Evolutionary conservation across 371 early-diverging fungal genomes (phyloP).

Genomic region (Synchytrium microbalum): DNA sequence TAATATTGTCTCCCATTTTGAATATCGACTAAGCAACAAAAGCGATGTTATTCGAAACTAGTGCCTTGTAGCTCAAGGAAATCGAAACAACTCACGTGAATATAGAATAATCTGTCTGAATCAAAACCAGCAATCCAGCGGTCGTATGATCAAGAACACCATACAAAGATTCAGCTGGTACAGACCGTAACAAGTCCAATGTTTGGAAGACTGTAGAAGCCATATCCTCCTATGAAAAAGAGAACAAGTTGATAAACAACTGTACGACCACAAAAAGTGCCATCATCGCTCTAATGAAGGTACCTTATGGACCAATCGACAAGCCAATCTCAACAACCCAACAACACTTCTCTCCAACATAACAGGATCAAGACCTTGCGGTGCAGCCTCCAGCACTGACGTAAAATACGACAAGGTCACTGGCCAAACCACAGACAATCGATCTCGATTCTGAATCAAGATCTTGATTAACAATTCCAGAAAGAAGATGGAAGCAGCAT

Average conservation of each 20-base stretch:
- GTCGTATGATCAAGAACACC: conserved; percentile 69
- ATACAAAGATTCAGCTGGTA: conserved; percentile 58
- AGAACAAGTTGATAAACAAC: conserved; percentile 8
- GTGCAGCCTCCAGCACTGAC: conserved; percentile 14
- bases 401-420: conserved; percentile 18
- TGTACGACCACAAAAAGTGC: neutral
- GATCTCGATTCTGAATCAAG: conserved; percentile 62
- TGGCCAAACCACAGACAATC: conserved; percentile 53
- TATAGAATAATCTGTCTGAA: conserved; percentile 44
- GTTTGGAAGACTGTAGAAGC: conserved; percentile 53
- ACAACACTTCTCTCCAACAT: conserved; percentile 69
- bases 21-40: conserved; percentile 17
- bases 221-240: conserved; percentile 40
- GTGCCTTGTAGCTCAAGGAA: no score
- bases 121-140: conserved; percentile 64
- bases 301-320: conserved; percentile 61
- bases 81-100: conserved; percentile 14
- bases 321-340: conserved; percentile 61
- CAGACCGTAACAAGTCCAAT: conserved; percentile 48
- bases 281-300: no score
- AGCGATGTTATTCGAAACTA: neutral
- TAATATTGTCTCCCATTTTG: conserved; percentile 42
- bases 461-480: conserved; percentile 68
- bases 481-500: conserved; percentile 47
- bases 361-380: conserved; percentile 9